Evolutionary conservation across 179 eudicot species (phyloP), one percentile per base, ranked within the genome.

Genomic region (Beta lomatogona): DNA sequence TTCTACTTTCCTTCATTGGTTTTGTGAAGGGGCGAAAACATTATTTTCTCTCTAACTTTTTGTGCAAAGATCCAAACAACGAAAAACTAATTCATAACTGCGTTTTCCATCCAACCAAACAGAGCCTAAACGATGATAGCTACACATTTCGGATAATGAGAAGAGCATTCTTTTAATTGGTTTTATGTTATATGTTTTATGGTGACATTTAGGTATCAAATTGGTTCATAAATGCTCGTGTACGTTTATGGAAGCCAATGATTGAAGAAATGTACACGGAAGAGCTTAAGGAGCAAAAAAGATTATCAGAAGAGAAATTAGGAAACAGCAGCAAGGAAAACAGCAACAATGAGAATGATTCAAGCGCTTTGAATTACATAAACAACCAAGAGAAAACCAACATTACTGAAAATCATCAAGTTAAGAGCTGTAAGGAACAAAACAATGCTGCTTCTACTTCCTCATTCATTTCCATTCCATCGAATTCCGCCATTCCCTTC

Each of bases 151-250:
- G 55, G 16, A 60, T 16, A 60, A n/a, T 36, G 22, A 8, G 10
- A 60, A 60, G 3, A 22, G 14, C 36, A 31, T 28, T 50, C 3
- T 57, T 18, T 31, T 74, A 64, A 74, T 74, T 74, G 50, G n/a
- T 72, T 22, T 50, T n/a, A n/a, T n/a, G n/a, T n/a, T n/a, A n/a
- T 52, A 14, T 31, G 36, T 72, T 52, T 72, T 72, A 18, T 74
- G 77, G 52, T 31, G 60, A 55, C 22, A 65, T 60, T 45, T 80
- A 93, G 97, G 97, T 93, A 19, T 93, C 97, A 6, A 93, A 93
- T 70, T 93, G 97, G 97, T 93, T 93, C 85, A 93, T 93, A 75
- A 93, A 93, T 46, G 97, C 97, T 16, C 88, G 97, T 54, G 97
- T 93, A 36, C 91, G 97, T 50, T 90, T 92, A 6, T 93, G 97